Percentiles rank a stretch among this genome's conserved stretches.
Evolutionary conservation across 2,329 filamentous ascomycete genomes (phyloP).

Genomic region (Cladosporium oxysporum): DNA sequence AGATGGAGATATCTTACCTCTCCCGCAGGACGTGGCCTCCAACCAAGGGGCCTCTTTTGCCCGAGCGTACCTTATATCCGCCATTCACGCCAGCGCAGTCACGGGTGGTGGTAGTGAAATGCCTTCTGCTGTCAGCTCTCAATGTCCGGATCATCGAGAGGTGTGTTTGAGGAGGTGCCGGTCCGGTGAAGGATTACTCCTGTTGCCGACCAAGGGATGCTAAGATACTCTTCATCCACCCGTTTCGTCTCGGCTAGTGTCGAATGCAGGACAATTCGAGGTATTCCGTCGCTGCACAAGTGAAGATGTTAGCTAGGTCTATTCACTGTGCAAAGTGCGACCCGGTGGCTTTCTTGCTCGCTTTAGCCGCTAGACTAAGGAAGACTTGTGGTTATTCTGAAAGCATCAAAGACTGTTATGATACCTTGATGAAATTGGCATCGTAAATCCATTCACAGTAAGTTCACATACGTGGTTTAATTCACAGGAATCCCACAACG

Average conservation of each 20-base stretch:
- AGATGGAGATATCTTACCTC: not conserved
- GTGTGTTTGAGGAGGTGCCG: slow-evolving; percentile 4
- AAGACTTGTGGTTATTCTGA: not conserved
- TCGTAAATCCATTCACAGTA: not conserved
- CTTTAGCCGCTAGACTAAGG: not conserved
- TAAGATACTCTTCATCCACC: not conserved
- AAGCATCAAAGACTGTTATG: not conserved
- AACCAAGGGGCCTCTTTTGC: not conserved
- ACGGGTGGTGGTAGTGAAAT: not conserved
- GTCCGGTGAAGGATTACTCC: slow-evolving; percentile 9
- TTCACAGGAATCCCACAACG: not conserved
- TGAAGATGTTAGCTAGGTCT: slow-evolving; percentile 2
- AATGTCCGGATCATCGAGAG: not conserved
- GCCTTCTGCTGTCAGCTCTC: slow-evolving; percentile 1
- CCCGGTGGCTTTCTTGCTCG: slow-evolving; percentile 1
- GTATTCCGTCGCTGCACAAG: not conserved
- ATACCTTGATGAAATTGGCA: not conserved
- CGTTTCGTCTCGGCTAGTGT: not conserved
- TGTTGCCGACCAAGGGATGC: not conserved
- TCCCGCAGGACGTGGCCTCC: not conserved
- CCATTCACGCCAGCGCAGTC: not conserved
- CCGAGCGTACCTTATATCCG: not conserved
- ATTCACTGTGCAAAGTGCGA: not conserved
- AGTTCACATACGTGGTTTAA: not conserved
- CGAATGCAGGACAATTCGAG: not conserved